phyloP scores from a whole-genome alignment of 2,329 filamentous ascomycete genomes.

The Fusarium burgessii region DNA sequence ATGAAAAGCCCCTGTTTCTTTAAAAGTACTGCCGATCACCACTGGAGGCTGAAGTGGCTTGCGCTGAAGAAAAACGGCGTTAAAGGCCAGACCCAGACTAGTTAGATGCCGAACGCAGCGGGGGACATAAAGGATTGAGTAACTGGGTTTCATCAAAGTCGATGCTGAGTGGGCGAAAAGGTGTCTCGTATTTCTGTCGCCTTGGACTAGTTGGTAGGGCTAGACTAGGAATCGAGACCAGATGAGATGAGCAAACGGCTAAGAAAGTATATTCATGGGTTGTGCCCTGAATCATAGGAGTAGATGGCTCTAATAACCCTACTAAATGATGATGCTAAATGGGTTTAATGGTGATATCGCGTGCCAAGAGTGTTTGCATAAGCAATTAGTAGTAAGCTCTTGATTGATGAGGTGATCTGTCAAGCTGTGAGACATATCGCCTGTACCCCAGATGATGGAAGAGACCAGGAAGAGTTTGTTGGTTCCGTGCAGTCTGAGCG shows the following conservation, averaged over 20 bases:
- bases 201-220: not conserved
- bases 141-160: not conserved
- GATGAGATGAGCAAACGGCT: slow-evolving; percentile 1
- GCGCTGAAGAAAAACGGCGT: not conserved
- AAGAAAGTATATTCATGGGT: slow-evolving; percentile 5
- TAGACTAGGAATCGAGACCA: not conserved
- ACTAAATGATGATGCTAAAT: not conserved
- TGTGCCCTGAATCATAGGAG: slow-evolving; percentile 4
- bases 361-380: not conserved
- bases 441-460: not conserved
- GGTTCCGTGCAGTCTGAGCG: not conserved
- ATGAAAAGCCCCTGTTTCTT: not conserved
- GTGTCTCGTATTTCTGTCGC: not conserved
- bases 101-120: not conserved
- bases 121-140: not conserved
- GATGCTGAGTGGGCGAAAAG: not conserved
- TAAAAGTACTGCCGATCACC: slow-evolving; percentile 11
- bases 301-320: no score
- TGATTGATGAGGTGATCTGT: not conserved
- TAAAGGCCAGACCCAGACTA: not conserved
- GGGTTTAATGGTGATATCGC: accelerated
- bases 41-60: not conserved
- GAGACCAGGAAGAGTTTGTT: not conserved
- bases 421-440: not conserved
- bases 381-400: not conserved